Evolutionary conservation across 768 basidiomycete species (phyloP).

Genomic region (Lactarius pseudohatsudake): DNA sequence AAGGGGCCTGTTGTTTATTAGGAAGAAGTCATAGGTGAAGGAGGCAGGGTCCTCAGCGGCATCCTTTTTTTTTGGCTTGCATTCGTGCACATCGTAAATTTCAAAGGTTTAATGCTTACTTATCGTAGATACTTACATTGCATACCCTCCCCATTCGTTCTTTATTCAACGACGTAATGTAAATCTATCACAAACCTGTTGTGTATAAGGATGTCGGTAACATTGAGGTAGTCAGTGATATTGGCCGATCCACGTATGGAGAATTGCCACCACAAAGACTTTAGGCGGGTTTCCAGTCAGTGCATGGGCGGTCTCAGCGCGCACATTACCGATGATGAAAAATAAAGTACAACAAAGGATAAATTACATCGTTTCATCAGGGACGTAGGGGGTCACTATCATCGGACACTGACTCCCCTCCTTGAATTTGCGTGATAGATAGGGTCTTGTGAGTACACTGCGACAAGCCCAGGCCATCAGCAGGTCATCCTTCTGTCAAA

Average conservation of each 20-base stretch:
- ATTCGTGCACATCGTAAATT: not conserved
- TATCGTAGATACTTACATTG: not conserved
- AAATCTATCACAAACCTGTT: not conserved
- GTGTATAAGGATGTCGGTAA: not conserved
- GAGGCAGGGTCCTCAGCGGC: not conserved
- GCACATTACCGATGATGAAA: not conserved
- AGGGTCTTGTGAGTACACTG: slow-evolving; percentile 30
- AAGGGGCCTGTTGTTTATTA: slow-evolving; percentile 18
- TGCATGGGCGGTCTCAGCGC: not conserved
- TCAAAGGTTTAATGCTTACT: not conserved
- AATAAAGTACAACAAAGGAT: not conserved
- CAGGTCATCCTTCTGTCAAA: not conserved
- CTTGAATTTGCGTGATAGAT: slow-evolving; percentile 18
- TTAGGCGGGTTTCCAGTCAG: too few relatives aligned
- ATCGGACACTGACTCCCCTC: slow-evolving; percentile 30
- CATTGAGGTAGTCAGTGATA: too few relatives aligned
- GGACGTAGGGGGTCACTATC: slow-evolving; percentile 21
- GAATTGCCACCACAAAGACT: not conserved
- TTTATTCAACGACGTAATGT: not conserved
- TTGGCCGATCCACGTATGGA: too few relatives aligned
- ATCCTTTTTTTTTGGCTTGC: not conserved
- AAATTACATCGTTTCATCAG: slow-evolving; percentile 7
- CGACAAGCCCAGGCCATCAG: not conserved
- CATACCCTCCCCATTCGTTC: not conserved
- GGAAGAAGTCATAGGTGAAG: slow-evolving; percentile 1